Base-by-base conservation (phyloP, 108 stramenopile genomes). In the Parietichytrium sp. region DNA sequence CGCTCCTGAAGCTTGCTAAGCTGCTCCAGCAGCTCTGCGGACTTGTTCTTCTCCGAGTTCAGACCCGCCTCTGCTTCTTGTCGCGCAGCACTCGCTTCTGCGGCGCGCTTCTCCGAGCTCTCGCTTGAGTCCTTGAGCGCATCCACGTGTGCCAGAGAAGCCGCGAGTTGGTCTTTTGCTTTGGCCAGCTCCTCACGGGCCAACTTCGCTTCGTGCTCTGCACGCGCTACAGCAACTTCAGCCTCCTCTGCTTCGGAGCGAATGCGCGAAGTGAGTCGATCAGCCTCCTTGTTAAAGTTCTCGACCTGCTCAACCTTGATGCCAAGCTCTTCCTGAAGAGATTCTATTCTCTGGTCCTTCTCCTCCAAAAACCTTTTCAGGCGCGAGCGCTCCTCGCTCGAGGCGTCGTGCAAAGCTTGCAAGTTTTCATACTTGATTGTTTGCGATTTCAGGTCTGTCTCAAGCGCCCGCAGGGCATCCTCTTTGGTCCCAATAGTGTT, bases 401-500 rank as follows among this genome's bases (percentile, higher is more conserved):
- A 33, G 20, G 36, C 45, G 61, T 72, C 61, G 13, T 45, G 3
- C 16, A 72, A 42, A 25, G 20, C 45, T 45, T 72, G 61, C 42
- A 42, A 72, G 42, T 72, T 72, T 25, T 72, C 61, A 25, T 72
- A 72, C 42, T 72, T 72, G 42, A 72, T 72, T 25, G 36, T 33
- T 42, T 45, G 10, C 23, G 61, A 33, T 8, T 42, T 33, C 61
- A 72, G 13, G 38, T 72, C 61, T 42, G 36, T 72, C 20, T 72
- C 61, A n/a, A 72, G 61, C 33, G 61, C 61, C 0, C 61, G 61
- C 20, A 72, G 42, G 33, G 61, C 61, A 27, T 72, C 61, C 33
- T 72, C 61, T 42, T 72, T 72, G 61, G 61, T 72, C 15, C 61
- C 61, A 27, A 72, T 72, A 6, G 61, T 72, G 3, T 72, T 72